Base-by-base conservation (phyloP, 768 basidiomycete genomes). In the Pisolithus orientalis region DNA sequence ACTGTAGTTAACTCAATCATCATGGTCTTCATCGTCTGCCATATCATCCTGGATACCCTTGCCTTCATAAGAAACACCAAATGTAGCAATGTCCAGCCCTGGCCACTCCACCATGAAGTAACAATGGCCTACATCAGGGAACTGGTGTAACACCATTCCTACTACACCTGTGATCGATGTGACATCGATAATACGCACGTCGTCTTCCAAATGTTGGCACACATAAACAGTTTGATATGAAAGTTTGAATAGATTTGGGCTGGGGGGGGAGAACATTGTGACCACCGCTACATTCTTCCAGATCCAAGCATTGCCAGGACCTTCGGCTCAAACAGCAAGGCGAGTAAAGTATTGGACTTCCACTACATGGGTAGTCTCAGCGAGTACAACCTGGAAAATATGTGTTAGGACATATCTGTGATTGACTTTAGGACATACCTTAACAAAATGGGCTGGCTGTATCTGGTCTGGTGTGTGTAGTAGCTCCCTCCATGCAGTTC, bases 401-500 rank as follows among this genome's bases (percentile, higher is more conserved):
- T 34, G 17, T 21, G 13, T 11, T 6, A 46, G 42, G 27, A 24
- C n/a, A 39, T 39, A 14, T 5, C 17, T 39, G 34, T 14, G 17
- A 17, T 6, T 39, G 17, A 6, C 43, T 44, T 14, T 46, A 5
- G 16, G 32, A 38, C 42, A 31, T 32, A 52, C 51, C 38, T 52
- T 52, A 1, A 52, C 39, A n/a, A 47, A 47, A 2, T 27, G 27
- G 11, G 46, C 46, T 21, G 46, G 39, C 6, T 17, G 17, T 6
- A 45, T 44, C 29, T 52, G 14, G 10, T 47, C 45, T 0, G 29
- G 16, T 31, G 46, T 4, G 5, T 17, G 37, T 6, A 47, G 45
- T 0, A 21, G 28, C 37, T 52, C 51, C 11, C 39, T 6, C 51
- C 51, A 52, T 16, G 21, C 45, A 39, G 52, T 59, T 0, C 56